phyloP scores from a whole-genome alignment of 305 asterid species.

The Fraxinus paxiana region DNA sequence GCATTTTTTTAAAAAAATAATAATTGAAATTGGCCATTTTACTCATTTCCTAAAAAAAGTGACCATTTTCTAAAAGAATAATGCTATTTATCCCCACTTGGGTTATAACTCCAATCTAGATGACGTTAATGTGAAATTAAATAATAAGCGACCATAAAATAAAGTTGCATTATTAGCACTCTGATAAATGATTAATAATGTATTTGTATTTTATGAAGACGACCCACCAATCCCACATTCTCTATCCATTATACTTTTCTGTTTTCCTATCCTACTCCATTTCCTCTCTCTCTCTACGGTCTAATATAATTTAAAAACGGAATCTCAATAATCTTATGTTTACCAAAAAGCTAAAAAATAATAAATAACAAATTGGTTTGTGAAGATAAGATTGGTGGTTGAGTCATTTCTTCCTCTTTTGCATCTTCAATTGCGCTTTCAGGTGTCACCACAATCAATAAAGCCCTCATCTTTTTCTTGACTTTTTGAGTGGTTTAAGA shows the following conservation, averaged over 20 bases:
- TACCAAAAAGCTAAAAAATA: conserved; percentile 12
- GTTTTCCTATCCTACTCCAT: neutral
- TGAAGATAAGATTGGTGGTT: conserved; percentile 47
- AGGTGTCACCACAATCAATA: conserved; percentile 28
- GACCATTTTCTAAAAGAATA: no score
- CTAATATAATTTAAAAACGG: conserved; percentile 20
- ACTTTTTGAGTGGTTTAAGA: conserved; percentile 6
- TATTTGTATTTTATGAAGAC: conserved; percentile 19
- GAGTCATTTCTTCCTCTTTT: conserved; percentile 23
- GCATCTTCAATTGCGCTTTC: conserved; percentile 29
- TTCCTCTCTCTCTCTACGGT: neutral
- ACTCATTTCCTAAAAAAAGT: no score
- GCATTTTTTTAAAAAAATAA: no score
- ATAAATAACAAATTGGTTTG: conserved; percentile 25
- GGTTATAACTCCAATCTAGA: no score
- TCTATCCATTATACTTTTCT: conserved; percentile 4
- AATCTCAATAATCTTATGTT: conserved; percentile 33
- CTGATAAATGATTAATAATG: neutral
- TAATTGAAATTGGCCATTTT: no score
- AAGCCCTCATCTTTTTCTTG: conserved; percentile 24
- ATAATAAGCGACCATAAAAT: neutral
- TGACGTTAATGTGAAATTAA: no score
- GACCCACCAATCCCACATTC: conserved; percentile 30
- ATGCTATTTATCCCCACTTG: no score
- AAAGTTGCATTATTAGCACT: neutral